Conservation (phyloP, 768 basidiomycete genomes). For the Boletus speciosus region DNA sequence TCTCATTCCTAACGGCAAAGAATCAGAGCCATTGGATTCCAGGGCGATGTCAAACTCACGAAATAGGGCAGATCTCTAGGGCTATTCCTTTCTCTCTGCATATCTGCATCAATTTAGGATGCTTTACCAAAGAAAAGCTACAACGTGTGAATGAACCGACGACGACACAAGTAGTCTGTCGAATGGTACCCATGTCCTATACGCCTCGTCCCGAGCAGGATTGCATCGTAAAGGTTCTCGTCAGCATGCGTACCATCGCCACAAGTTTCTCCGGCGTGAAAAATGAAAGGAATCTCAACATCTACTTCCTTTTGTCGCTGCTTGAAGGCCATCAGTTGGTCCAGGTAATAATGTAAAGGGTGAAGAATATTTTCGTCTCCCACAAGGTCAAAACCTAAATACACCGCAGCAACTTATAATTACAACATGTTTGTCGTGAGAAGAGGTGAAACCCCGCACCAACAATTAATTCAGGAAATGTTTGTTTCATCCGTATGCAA, state of each 20-base stretch:
- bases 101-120: slow-evolving; percentile 66
- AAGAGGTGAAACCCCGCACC: slow-evolving; percentile 37
- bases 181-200: slow-evolving; percentile 71
- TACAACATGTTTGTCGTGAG: neutral
- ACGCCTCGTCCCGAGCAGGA: slow-evolving; percentile 71
- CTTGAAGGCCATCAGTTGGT: slow-evolving; percentile 57
- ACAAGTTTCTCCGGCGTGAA: slow-evolving; percentile 79
- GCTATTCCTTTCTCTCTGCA: slow-evolving; percentile 63
- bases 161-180: neutral
- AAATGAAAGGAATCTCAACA: slow-evolving; percentile 65
- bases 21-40: neutral
- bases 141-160: neutral
- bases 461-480: slow-evolving; percentile 69
- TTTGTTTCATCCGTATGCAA: slow-evolving; percentile 67
- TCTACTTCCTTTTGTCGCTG: slow-evolving; percentile 53
- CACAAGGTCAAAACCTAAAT: slow-evolving; percentile 76
- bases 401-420: neutral
- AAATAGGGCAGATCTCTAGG: slow-evolving; percentile 78
- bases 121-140: slow-evolving; percentile 74
- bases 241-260: slow-evolving; percentile 73
- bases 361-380: slow-evolving; percentile 62
- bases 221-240: slow-evolving; percentile 73
- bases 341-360: slow-evolving; percentile 61
- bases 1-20: slow-evolving; percentile 54
- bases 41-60: slow-evolving; percentile 43